Conservation (phyloP, 2,329 filamentous ascomycete genomes). For the Talaromyces albobiverticillius region DNA sequence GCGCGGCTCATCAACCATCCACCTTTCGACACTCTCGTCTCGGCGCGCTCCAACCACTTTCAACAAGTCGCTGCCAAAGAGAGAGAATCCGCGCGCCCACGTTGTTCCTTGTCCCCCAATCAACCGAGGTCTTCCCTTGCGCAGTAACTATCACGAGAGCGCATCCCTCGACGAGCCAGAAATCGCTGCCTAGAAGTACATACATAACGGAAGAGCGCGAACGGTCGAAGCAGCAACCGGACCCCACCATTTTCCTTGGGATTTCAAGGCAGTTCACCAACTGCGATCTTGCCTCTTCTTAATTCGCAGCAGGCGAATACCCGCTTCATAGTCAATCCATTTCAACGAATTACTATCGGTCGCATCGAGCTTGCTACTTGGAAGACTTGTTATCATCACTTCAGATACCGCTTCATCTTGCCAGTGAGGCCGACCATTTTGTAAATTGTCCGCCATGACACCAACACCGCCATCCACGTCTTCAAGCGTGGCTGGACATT, state of each 20-base stretch:
- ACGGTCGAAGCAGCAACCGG: background rate
- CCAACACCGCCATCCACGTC: conserved; percentile 55
- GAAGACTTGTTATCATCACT: background rate
- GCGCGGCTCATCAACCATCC: background rate
- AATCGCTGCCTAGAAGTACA: too few relatives aligned
- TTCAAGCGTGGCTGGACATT: conserved; percentile 69
- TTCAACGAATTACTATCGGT: background rate
- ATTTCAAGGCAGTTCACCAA: background rate
- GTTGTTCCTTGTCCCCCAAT: background rate
- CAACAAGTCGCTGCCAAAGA: background rate
- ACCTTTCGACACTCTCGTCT: background rate
- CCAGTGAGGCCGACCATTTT: background rate
- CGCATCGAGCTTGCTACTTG: background rate
- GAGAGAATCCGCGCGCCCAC: background rate
- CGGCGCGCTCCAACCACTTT: background rate
- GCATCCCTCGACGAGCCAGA: background rate
- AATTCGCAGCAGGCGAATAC: background rate
- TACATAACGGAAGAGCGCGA: background rate
- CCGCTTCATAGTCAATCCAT: background rate
- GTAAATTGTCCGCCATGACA: conserved; percentile 30
- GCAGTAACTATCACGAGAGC: background rate
- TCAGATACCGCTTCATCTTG: background rate
- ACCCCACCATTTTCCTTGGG: background rate
- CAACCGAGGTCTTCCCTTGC: background rate
- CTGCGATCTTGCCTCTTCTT: background rate